Conservation (phyloP, 2,329 filamentous ascomycete genomes). For the Colletotrichum falcatum region DNA sequence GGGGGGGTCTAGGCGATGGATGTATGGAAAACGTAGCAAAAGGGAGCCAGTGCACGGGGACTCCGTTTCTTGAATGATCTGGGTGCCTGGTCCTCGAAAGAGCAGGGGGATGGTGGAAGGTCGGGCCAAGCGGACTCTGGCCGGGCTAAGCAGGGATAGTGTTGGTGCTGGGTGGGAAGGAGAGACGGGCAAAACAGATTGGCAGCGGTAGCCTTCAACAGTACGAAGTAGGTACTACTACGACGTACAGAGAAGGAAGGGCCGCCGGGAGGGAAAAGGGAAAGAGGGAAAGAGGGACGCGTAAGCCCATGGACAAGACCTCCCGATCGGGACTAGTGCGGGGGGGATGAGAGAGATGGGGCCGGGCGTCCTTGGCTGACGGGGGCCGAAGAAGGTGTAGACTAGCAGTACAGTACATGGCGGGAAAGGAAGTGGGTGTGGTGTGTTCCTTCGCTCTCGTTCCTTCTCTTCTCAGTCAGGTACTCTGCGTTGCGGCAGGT, state of each 20-base stretch:
- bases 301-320: conserved; percentile 36
- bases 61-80: conserved; percentile 37
- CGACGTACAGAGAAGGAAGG: not conserved
- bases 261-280: conserved; percentile 21
- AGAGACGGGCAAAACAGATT: conserved; percentile 8
- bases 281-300: conserved; percentile 23
- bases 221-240: too few relatives aligned
- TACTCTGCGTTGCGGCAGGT: not conserved
- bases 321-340: conserved; percentile 31
- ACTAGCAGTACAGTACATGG: not conserved
- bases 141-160: conserved; percentile 34
- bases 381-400: conserved; percentile 11
- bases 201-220: not conserved
- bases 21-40: conserved; percentile 36
- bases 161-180: not conserved
- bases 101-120: conserved; percentile 17
- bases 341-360: conserved; percentile 9
- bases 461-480: not conserved
- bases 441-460: not conserved
- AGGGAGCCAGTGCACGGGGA: conserved; percentile 28
- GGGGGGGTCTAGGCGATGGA: conserved; percentile 30
- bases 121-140: conserved; percentile 37
- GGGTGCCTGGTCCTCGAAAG: conserved; percentile 37
- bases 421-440: not conserved
- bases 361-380: conserved; percentile 20